These are phyloP conservation scores for Kodamaea sp. DNA, from an alignment of 1,139 yeast genomes.

Conservation along the genomic window DNA sequence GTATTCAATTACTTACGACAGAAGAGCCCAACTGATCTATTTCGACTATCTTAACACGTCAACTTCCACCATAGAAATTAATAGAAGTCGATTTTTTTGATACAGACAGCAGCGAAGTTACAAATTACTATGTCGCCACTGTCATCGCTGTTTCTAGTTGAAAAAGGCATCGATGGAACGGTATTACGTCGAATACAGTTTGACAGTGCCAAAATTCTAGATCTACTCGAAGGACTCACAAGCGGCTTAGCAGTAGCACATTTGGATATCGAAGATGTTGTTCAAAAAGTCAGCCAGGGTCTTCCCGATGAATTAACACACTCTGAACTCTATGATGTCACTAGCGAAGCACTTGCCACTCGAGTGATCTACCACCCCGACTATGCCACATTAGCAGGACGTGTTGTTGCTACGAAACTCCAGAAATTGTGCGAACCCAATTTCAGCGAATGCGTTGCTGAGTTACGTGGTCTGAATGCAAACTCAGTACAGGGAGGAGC, in stretches of 20 bases:
- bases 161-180: not conserved
- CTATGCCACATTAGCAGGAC: constrained; percentile 48
- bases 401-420: constrained; percentile 38
- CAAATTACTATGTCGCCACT: too few relatives aligned
- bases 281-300: constrained; percentile 23
- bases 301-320: constrained; percentile 36
- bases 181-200: constrained; percentile 7
- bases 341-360: constrained; percentile 49
- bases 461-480: constrained; percentile 14
- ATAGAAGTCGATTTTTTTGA: too few relatives aligned
- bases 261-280: constrained; percentile 24
- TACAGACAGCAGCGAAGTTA: too few relatives aligned
- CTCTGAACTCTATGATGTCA: constrained; percentile 36
- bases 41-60: too few relatives aligned
- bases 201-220: constrained; percentile 14
- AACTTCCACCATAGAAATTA: too few relatives aligned
- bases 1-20: too few relatives aligned
- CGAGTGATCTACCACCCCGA: constrained; percentile 49
- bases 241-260: constrained; percentile 20
- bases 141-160: not conserved
- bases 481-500: not conserved
- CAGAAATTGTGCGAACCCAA: constrained; percentile 26
- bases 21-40: too few relatives aligned
- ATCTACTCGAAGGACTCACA: constrained; percentile 18
- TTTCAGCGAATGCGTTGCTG: constrained; percentile 37